Conservation (phyloP, 1,284 basidiomycete species). For the Tilletiopsis washingtonensis region DNA sequence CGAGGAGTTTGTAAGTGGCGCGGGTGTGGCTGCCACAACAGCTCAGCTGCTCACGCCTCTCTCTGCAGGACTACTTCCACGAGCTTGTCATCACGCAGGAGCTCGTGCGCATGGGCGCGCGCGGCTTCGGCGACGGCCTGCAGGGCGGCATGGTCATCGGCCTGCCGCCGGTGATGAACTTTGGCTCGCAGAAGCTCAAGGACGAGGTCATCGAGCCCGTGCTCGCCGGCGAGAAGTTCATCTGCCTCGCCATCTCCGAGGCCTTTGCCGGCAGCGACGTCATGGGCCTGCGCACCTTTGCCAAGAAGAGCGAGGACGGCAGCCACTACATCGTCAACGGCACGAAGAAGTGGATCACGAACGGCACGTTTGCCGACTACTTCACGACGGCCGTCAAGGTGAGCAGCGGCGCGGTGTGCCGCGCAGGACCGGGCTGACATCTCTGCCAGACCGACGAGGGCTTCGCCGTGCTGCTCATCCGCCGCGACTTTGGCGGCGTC, state of each 20-base stretch:
- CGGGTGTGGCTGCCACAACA: too few species aligned
- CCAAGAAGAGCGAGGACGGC: constrained; percentile 72
- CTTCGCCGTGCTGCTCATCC: constrained; percentile 72
- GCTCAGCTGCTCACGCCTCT: too few species aligned
- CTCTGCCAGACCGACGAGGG: constrained; percentile 59
- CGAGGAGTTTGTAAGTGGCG: constrained; percentile 78
- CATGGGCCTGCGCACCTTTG: constrained; percentile 59
- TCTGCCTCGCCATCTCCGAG: constrained; percentile 74
- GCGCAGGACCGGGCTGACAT: too few species aligned
- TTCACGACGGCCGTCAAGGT: constrained; percentile 53
- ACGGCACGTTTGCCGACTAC: constrained; percentile 56
- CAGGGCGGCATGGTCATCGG: constrained; percentile 50
- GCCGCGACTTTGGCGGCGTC: constrained; percentile 54
- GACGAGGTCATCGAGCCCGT: constrained; percentile 72
- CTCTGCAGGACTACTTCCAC: constrained; percentile 80
- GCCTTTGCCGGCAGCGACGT: constrained; percentile 90
- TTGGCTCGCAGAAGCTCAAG: constrained; percentile 68
- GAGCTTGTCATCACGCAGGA: constrained; percentile 78
- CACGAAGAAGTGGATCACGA: constrained; percentile 74
- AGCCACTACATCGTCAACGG: constrained; percentile 52
- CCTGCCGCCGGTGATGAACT: constrained; percentile 61
- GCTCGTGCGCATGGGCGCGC: constrained; percentile 64
- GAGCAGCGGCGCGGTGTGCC: too few species aligned
- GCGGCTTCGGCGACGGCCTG: constrained; percentile 51
- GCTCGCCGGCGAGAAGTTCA: constrained; percentile 71